Evolutionary conservation across 73 alveolate species (phyloP).

Genomic region (Paramecium tetraurelia): DNA sequence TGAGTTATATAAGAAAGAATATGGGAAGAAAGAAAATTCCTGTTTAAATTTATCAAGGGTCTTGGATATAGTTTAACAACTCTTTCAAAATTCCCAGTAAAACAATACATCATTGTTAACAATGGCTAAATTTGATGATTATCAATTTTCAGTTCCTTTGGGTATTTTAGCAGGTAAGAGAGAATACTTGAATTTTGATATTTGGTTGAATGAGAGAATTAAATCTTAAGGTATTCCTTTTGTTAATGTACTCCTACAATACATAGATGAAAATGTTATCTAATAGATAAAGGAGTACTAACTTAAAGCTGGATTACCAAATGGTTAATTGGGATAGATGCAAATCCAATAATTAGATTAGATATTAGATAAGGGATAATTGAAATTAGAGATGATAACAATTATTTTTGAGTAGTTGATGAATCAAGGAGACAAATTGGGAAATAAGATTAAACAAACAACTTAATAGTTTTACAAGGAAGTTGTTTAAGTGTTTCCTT

Average conservation of each 20-base stretch:
- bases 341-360: conserved; percentile 62
- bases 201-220: conserved; percentile 88
- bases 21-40: conserved; percentile 51
- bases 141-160: conserved; percentile 89
- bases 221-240: conserved; percentile 86
- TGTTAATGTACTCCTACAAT: conserved; percentile 84
- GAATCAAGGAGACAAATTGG: conserved; percentile 66
- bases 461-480: conserved; percentile 71
- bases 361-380: conserved; percentile 85
- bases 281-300: conserved; percentile 70
- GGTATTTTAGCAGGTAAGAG: conserved; percentile 97
- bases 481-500: conserved; percentile 76
- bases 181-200: conserved; percentile 96
- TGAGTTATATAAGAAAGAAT: conserved; percentile 59
- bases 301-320: conserved; percentile 32
- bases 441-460: conserved; percentile 69
- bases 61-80: conserved; percentile 42
- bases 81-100: neutral
- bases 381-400: conserved; percentile 85
- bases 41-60: conserved; percentile 63
- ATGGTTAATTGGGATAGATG: neutral
- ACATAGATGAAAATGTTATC: conserved; percentile 86
- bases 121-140: conserved; percentile 87
- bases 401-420: conserved; percentile 84
- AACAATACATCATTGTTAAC: conserved; percentile 86